Conservation (phyloP, 2,329 filamentous ascomycete species). For the Aphanoascus verrucosus region DNA sequence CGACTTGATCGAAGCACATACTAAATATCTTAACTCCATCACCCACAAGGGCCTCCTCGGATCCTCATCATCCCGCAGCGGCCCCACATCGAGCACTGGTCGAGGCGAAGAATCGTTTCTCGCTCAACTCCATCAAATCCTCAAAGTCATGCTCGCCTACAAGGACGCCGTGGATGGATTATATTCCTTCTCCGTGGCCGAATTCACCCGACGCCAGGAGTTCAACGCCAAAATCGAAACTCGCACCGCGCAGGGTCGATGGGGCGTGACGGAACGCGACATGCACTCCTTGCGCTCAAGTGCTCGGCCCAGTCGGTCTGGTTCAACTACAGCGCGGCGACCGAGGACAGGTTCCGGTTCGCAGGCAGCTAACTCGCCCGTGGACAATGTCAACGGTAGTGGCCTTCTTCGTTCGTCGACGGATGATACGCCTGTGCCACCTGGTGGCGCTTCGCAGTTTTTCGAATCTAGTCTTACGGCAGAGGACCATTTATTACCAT, state of each 20-base stretch:
- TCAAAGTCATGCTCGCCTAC: constrained; percentile 88
- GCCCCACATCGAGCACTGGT: constrained; percentile 27
- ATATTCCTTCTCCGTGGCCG: constrained; percentile 88
- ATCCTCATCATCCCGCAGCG: constrained; percentile 40
- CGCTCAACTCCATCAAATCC: constrained; percentile 77
- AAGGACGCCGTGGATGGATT: constrained; percentile 87
- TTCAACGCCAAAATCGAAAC: constrained; percentile 61
- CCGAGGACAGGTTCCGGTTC: constrained; percentile 18
- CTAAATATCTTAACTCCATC: constrained; percentile 80
- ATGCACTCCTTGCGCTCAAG: constrained; percentile 20
- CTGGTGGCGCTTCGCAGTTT: not conserved
- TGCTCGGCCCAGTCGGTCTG: constrained; percentile 20
- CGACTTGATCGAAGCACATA: constrained; percentile 86
- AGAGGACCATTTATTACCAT: constrained; percentile 58
- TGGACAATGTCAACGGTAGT: constrained; percentile 6
- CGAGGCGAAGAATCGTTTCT: constrained; percentile 70
- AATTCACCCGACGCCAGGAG: constrained; percentile 87
- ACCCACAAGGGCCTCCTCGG: constrained; percentile 92
- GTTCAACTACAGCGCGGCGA: constrained; percentile 13
- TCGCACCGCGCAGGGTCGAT: constrained; percentile 52
- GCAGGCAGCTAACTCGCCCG: constrained; percentile 17
- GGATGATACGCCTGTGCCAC: constrained; percentile 8
- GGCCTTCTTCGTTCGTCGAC: constrained; percentile 5
- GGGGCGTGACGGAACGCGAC: constrained; percentile 52
- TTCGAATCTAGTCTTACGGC: constrained; percentile 2